A percentile compares a stretch with the other conserved stretches of the same genome.
Conservation (phyloP, 2,329 filamentous ascomycete genomes). For the Metarhizium humberi region DNA sequence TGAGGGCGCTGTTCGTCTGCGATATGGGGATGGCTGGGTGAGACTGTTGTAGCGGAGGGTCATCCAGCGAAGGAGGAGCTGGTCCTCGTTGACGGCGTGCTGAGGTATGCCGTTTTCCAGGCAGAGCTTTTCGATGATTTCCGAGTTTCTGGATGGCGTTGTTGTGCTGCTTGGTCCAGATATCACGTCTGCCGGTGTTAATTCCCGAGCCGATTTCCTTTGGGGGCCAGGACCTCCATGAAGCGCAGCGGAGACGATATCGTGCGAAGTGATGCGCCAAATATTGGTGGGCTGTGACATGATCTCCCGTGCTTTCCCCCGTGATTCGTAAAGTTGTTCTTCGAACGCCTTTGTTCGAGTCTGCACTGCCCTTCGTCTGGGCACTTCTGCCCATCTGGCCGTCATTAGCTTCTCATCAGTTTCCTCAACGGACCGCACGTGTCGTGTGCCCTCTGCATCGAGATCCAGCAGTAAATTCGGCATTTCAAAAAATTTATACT, state of each 20-base stretch:
- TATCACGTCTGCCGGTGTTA: not conserved
- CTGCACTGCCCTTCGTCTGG: constrained; percentile 13
- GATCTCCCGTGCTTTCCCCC: constrained; percentile 16
- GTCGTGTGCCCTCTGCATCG: constrained; percentile 34
- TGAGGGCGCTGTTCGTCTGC: constrained; percentile 1
- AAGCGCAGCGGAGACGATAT: constrained; percentile 31
- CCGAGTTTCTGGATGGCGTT: not conserved
- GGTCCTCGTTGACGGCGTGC: constrained; percentile 18
- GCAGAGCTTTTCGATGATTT: constrained; percentile 13
- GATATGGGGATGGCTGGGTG: not conserved
- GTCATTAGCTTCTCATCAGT: constrained; percentile 23
- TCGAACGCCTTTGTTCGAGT: constrained; percentile 21
- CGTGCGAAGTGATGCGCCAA: constrained; percentile 32
- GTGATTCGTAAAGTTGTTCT: constrained; percentile 15
- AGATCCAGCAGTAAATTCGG: constrained; percentile 40
- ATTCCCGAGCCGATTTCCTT: not conserved
- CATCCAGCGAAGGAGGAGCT: constrained; percentile 27
- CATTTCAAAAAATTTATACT: constrained; percentile 28
- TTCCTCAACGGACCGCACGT: constrained; percentile 32
- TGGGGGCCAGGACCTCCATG: not conserved
- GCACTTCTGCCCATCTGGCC: constrained; percentile 19
- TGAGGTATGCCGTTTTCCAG: constrained; percentile 21
- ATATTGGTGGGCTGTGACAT: constrained; percentile 14
- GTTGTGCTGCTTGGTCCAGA: not conserved
- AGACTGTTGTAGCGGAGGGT: constrained; percentile 15